Evolutionary conservation across 805 yeast genomes (phyloP), one percentile per base, ranked within the genome.

Genomic region (Lipomyces japonicus): DNA sequence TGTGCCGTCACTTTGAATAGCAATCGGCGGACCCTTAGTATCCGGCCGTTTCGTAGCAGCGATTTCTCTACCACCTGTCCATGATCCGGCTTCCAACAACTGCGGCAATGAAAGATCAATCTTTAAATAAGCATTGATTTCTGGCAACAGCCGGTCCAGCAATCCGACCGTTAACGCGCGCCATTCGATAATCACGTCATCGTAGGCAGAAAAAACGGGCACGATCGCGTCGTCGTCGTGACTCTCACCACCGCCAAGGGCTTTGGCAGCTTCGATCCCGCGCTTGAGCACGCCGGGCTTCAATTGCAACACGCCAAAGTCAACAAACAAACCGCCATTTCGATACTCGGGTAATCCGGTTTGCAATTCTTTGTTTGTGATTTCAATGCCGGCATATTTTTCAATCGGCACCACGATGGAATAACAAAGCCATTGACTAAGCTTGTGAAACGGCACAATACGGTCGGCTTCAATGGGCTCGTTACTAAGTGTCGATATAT

Each of bases 101-200:
- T 81, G 86, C 1, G 85, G 81, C 38, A 81, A 63, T 6, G 64
- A 55, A 40, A 81, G 60, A 40, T 68, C 67, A 4, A 68, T 64
- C 18, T 62, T 63, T 43, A 80, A 61, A 44, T 70, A 68, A 25
- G 72, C 67, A 56, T 81, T 81, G 34, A 80, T 75, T 44, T 75
- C 52, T 10, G 79, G 79, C 19, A 80, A 66, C 3, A 81, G 62
- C 53, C 69, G 63, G 60, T 81, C 86, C 40, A 81, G 64, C 34
- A 80, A 67, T 3, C 80, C 80, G 37, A 81, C 75, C 0, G 82
- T 81, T 43, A 74, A 67, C 28, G 84, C 78, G 61, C 86, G 72
- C 86, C 86, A 81, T 61, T 81, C 86, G 10, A 81, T 82, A 49
- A 81, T 79, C 19, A 73, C 76, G 42, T 81, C 84, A 58, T 78